These are phyloP conservation scores for bread wheat (Triticum aestivum) DNA, from an alignment of 176 grass and related monocot species.

Conservation along the genomic window DNA sequence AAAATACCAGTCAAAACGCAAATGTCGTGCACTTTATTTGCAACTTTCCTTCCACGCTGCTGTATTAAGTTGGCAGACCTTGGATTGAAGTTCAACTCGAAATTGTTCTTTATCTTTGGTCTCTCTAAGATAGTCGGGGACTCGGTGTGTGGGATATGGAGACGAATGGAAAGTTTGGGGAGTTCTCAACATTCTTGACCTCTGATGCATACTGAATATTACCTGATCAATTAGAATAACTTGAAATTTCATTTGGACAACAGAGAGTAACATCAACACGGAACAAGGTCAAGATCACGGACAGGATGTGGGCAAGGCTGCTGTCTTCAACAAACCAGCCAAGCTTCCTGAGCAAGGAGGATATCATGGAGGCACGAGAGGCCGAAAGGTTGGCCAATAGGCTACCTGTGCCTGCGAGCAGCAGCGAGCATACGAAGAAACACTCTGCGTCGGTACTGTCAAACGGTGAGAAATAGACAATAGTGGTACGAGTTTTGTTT, in stretches of 20 bases:
- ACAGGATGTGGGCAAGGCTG: slow-evolving; percentile 84
- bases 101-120: neutral
- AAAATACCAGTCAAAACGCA: neutral
- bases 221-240: neutral
- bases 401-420: neutral
- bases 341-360: slow-evolving; percentile 68
- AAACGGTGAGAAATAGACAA: slow-evolving; percentile 49
- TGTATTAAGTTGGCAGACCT: neutral
- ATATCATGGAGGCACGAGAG: slow-evolving; percentile 44
- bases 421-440: slow-evolving; percentile 9
- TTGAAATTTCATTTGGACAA: neutral
- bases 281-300: slow-evolving; percentile 75
- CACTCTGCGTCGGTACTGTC: neutral
- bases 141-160: neutral
- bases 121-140: neutral
- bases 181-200: neutral
- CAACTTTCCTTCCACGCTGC: neutral
- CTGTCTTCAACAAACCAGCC: slow-evolving; percentile 85
- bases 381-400: slow-evolving; percentile 32
- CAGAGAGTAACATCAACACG: slow-evolving; percentile 75
- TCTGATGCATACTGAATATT: neutral
- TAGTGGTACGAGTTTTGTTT: neutral
- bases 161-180: neutral
- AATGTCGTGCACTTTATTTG: neutral
- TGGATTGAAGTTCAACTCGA: neutral